These are phyloP conservation scores for Gilbertella persicaria DNA, from an alignment of 371 early-diverging fungal species.

Conservation along the genomic window DNA sequence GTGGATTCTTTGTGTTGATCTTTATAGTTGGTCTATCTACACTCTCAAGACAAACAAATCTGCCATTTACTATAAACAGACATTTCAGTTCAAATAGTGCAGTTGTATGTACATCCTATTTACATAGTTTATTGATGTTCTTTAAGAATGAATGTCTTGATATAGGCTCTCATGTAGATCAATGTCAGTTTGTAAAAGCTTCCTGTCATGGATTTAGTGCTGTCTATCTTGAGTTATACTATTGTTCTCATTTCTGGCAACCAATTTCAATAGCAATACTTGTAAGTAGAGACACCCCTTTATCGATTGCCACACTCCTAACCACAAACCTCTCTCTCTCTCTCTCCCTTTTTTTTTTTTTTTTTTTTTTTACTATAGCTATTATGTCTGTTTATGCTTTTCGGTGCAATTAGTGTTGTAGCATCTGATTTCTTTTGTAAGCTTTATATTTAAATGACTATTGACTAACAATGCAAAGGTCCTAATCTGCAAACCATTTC, in stretches of 20 bases:
- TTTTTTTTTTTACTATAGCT: conserved; percentile 20
- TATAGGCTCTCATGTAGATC: conserved; percentile 52
- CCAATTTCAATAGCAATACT: conserved; percentile 41
- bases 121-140: too few species aligned
- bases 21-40: too few species aligned
- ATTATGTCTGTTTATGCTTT: conserved; percentile 44
- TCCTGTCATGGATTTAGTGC: conserved; percentile 57
- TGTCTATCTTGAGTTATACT: conserved; percentile 62
- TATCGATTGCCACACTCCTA: too few species aligned
- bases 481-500: conserved; percentile 70
- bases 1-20: too few species aligned
- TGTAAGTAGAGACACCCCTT: conserved; percentile 30
- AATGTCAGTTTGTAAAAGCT: conserved; percentile 56
- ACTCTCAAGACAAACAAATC: too few species aligned
- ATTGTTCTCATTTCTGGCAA: conserved; percentile 53
- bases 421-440: conserved; percentile 77
- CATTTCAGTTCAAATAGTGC: too few species aligned
- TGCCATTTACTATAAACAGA: too few species aligned
- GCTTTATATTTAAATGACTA: not conserved
- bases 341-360: not conserved
- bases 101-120: too few species aligned
- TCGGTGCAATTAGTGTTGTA: conserved; percentile 66
- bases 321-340: not conserved
- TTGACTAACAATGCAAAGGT: conserved; percentile 40
- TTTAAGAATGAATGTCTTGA: conserved; percentile 20